Conservation (phyloP, 176 grass and related monocot genomes). For the Ananas comosus region DNA sequence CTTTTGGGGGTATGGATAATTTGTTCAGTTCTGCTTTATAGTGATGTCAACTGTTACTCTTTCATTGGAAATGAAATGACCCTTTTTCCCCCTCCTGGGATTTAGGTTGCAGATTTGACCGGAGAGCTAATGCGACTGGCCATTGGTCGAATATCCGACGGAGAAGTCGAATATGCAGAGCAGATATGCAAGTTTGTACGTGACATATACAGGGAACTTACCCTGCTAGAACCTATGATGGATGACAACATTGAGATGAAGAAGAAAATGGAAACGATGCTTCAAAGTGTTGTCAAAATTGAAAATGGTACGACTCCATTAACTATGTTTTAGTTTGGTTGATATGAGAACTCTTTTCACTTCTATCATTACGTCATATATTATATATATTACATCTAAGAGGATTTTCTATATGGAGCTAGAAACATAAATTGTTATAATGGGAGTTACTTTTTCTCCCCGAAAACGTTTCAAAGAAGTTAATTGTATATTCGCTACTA, state of each 20-base stretch:
- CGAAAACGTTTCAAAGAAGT: no score
- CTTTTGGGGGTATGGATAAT: constrained; percentile 64
- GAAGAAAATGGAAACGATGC: constrained; percentile 99
- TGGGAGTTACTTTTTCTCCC: no score
- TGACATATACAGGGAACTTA: constrained; percentile 87
- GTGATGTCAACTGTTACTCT: neutral
- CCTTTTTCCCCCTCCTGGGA: constrained; percentile 20
- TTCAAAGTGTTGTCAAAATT: constrained; percentile 92
- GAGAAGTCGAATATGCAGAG: constrained; percentile 92
- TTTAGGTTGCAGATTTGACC: constrained; percentile 94
- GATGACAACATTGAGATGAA: constrained; percentile 95
- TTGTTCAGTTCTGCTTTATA: neutral
- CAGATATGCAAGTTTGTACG: constrained; percentile 82
- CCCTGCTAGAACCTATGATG: constrained; percentile 80
- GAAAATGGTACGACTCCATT: constrained; percentile 68
- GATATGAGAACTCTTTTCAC: no score
- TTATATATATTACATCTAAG: no score
- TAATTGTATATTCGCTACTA: neutral
- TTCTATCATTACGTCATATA: no score
- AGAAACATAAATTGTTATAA: no score
- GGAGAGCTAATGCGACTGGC: constrained; percentile 96
- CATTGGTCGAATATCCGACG: constrained; percentile 95
- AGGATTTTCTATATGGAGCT: no score
- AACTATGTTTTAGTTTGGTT: no score
- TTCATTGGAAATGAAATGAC: constrained; percentile 7